Evolutionary conservation across 208 protist species (phyloP), one percentile per base, ranked within the genome.

Genomic region (Acanthamoeba triangularis): DNA sequence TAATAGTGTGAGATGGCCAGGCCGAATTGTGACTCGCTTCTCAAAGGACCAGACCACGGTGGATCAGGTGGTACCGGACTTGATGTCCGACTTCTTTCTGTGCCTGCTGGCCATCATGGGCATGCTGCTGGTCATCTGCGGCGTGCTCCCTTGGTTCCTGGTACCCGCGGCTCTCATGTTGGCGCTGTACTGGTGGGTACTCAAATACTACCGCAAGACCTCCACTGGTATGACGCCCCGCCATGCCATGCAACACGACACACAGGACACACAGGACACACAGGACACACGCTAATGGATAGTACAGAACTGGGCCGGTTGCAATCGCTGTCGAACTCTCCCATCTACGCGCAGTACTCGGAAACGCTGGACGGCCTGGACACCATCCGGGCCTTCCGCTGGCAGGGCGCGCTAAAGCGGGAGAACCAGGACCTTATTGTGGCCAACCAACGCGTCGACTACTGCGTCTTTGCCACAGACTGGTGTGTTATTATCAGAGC

Each of bases 11-110:
- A 6, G 41, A 6, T 47, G 2, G 0, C n/a, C 98, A 3, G 99
- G 99, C 14, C 97, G 99, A 47, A 98, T 99, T 33, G 52, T 99
- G 23, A 99, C 99, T 95, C 98, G 99, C 28, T 99, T 99, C 96
- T 98, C 97, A 13, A 98, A 98, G 63, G 99, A 99, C 91, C 97
- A 99, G 20, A 95, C 96, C 72, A 96, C 80, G 23, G 91, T 99
- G 49, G 98, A 99, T 95, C 33, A 56, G 7, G 65, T 16, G 28
- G 25, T 85, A 11, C 76, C 76, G 23, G 76, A 85, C 41, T 6
- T 44, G 35, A 28, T 85, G 76, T 85, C 41, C 1, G 76, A 85
- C 33, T 85, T 69, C 54, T 30, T 65, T n/a, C 30, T 56, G 49
- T 90, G 84, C 56, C 44, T 67, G 23, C 20, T 90, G 8, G 84